Evolutionary conservation across 208 protist genomes (phyloP).

Genomic region (Trypanosoma brucei): DNA sequence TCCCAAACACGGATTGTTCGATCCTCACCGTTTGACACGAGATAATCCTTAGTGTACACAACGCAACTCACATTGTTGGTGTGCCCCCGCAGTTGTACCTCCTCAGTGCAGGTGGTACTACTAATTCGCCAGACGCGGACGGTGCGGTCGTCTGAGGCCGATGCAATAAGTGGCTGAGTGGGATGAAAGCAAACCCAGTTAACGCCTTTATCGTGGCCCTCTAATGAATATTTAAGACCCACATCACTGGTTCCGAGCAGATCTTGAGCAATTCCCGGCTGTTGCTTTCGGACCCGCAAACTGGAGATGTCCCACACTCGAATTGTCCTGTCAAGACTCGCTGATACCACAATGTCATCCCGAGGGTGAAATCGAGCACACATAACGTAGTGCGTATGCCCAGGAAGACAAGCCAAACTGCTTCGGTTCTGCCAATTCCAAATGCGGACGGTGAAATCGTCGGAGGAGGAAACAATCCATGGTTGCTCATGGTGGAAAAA

Average conservation of each 20-base stretch:
- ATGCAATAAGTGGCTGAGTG: conserved; percentile 93
- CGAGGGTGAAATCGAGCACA: conserved; percentile 96
- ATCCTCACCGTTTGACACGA: conserved; percentile 96
- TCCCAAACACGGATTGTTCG: conserved; percentile 94
- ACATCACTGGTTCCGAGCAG: conserved; percentile 94
- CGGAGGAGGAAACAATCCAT: conserved; percentile 98
- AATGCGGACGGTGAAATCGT: conserved; percentile 99
- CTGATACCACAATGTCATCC: conserved; percentile 95
- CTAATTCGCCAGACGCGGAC: conserved; percentile 96
- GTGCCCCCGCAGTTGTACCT: conserved; percentile 95
- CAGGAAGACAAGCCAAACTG: conserved; percentile 95
- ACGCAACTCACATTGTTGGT: conserved; percentile 97
- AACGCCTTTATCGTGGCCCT: conserved; percentile 98
- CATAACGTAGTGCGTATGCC: conserved; percentile 99
- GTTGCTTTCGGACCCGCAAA: conserved; percentile 62
- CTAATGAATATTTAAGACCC: conserved; percentile 92
- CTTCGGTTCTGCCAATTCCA: conserved; percentile 98
- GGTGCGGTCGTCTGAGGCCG: conserved; percentile 96
- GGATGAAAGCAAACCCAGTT: conserved; percentile 99
- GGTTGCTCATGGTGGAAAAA: conserved; percentile 96
- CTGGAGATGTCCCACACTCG: conserved; percentile 99
- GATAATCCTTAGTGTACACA: conserved; percentile 94
- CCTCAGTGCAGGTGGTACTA: conserved; percentile 85
- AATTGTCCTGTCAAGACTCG: conserved; percentile 98
- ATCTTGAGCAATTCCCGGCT: conserved; percentile 79